Percentiles rank a stretch among this genome's conserved stretches.
These are phyloP conservation scores for Cryptosporidium viatorum DNA, from an alignment of 169 alveolate species.

Conservation along the genomic window DNA sequence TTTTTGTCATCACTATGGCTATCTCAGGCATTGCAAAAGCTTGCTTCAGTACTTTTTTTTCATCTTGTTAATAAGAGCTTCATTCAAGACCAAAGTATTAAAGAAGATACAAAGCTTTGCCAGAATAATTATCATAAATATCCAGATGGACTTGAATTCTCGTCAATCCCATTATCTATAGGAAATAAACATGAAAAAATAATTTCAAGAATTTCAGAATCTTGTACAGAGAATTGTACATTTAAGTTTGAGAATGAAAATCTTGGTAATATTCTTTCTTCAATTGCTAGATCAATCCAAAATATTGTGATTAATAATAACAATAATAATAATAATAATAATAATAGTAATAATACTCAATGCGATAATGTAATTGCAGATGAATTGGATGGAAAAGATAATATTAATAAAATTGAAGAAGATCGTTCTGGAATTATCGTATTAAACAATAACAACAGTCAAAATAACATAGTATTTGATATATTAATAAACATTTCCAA, in stretches of 20 bases:
- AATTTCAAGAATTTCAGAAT: neutral
- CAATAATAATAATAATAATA: neutral
- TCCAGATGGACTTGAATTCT: constrained; percentile 54
- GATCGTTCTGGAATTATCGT: neutral
- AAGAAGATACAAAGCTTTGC: neutral
- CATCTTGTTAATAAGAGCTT: constrained; percentile 29
- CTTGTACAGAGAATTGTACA: neutral
- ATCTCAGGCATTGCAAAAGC: constrained; percentile 39
- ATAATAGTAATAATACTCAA: neutral
- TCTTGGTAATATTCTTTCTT: constrained; percentile 35
- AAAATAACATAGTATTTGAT: neutral
- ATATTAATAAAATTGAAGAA: neutral
- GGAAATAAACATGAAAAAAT: neutral
- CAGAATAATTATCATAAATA: neutral
- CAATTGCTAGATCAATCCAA: constrained; percentile 46
- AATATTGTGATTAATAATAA: constrained; percentile 4
- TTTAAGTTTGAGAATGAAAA: neutral
- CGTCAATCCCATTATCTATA: constrained; percentile 44
- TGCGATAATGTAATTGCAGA: neutral
- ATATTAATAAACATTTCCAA: constrained; percentile 34
- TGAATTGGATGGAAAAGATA: neutral
- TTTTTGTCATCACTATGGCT: constrained; percentile 60
- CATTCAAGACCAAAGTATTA: neutral
- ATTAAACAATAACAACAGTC: neutral
- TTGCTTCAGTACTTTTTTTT: constrained; percentile 42